Base-by-base conservation (phyloP, 768 basidiomycete genomes). In the Pluteus cervinus region DNA sequence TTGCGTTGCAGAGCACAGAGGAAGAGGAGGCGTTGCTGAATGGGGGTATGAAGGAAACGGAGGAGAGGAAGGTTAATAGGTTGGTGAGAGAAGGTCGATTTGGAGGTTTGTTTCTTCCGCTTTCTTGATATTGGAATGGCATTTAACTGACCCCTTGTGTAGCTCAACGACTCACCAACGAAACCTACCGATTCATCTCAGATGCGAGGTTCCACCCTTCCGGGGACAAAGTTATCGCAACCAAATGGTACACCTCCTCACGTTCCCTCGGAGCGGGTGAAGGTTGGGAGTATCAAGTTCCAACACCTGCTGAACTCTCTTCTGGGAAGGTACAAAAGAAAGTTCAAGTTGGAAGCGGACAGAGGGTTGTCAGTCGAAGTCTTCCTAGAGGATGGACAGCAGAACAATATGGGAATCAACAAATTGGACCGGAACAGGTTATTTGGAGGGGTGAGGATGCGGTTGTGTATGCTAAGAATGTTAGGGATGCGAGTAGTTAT, bases 161-260 rank as follows among this genome's bases (percentile, higher is more conserved):
- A 70, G 69, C 60, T 40, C 64, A 57, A 31, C 61, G 68, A 12
- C 68, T 86, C 31, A 84, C 83, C 4, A 86, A 86, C 47, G 83
- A 86, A 53, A 85, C 84, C 0, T 85, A 73, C 46, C 70, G 82
- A 51, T 82, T 71, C 71, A 68, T 85, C 4, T 73, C 75, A 18
- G 83, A 84, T 40, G 67, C 80, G 4, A 73, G 79, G 30, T 85
- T 81, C 65, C 80, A 86, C 49, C 78, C 81, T 3, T 75, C 74
- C 7, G 79, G 79, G 1, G 47, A 55, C 21, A 76, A 68, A 45
- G 56, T 86, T 12, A 60, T 86, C 37, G 80, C 82, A n/a, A 85
- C 82, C 8, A 86, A 86, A 52, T 83, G 83, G 82, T 85, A 83
- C 45, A 83, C 76, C 17, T 76, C 75, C 4, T 45, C 35, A 3